These are phyloP conservation scores for Macrophomina pseudophaseolina DNA, from an alignment of 2,329 filamentous ascomycete species.

Conservation along the genomic window DNA sequence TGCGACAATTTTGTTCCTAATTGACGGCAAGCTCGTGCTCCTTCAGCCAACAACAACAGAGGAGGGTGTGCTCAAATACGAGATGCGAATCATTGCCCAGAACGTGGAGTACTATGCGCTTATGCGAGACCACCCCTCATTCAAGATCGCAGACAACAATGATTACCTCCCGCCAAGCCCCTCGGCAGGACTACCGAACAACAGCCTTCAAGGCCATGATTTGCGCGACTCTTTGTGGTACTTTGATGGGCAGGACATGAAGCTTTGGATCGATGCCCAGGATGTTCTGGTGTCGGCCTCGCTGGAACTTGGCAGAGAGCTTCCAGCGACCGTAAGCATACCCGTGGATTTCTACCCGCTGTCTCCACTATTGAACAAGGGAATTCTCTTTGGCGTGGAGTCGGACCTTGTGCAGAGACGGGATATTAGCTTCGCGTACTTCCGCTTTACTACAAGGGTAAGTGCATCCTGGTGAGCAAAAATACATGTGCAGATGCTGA, in stretches of 20 bases:
- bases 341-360: conserved; percentile 95
- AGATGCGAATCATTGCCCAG: conserved; percentile 95
- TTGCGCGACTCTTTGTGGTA: conserved; percentile 91
- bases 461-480: conserved; percentile 39
- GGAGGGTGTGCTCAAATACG: conserved; percentile 87
- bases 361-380: conserved; percentile 85
- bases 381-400: conserved; percentile 87
- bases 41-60: conserved; percentile 85
- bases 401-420: conserved; percentile 91
- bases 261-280: conserved; percentile 87
- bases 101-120: conserved; percentile 95
- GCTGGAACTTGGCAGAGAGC: conserved; percentile 68
- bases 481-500: conserved; percentile 26
- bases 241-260: conserved; percentile 85
- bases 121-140: conserved; percentile 79
- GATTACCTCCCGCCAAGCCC: conserved; percentile 54
- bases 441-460: conserved; percentile 86
- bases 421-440: conserved; percentile 88
- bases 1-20: conserved; percentile 92
- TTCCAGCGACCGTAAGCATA: conserved; percentile 76
- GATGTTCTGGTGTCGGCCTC: conserved; percentile 77
- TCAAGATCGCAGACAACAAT: conserved; percentile 54
- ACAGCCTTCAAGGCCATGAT: conserved; percentile 55
- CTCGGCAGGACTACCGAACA: conserved; percentile 46
- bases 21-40: conserved; percentile 93